phyloP scores from a whole-genome alignment of 768 basidiomycete genomes.

The Mycena alexandri region DNA sequence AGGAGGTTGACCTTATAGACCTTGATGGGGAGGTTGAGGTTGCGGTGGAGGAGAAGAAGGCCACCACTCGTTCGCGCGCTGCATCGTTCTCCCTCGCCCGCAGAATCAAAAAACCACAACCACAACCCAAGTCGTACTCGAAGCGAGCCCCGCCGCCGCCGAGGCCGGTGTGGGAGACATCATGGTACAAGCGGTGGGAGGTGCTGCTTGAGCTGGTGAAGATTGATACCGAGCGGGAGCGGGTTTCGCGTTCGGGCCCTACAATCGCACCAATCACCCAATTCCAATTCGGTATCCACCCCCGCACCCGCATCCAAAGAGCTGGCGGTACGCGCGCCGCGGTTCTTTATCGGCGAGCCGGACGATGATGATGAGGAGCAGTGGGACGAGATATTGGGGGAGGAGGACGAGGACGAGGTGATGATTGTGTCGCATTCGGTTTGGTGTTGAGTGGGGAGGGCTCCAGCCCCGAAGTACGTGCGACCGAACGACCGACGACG shows the following conservation, averaged over 20 bases:
- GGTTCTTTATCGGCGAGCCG: conserved; percentile 36
- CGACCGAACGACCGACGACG: too few relatives aligned
- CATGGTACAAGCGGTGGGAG: conserved; percentile 70
- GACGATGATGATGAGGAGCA: conserved; percentile 31
- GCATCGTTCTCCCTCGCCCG: not conserved
- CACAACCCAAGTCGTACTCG: too few relatives aligned
- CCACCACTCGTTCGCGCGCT: not conserved
- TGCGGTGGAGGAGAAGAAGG: not conserved
- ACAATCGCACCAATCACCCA: too few relatives aligned
- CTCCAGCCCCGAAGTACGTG: too few relatives aligned
- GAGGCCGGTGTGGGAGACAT: conserved; percentile 55
- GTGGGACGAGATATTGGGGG: conserved; percentile 27
- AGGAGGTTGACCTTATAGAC: conserved; percentile 27
- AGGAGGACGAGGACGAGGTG: conserved; percentile 15
- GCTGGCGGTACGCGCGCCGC: conserved; percentile 21
- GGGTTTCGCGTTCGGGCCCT: too few relatives aligned
- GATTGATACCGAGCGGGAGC: conserved; percentile 42
- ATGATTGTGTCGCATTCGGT: conserved; percentile 16
- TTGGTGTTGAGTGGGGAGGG: too few relatives aligned
- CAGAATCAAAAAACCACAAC: too few relatives aligned
- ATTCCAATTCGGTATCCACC: too few relatives aligned
- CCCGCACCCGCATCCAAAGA: not conserved
- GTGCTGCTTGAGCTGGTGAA: conserved; percentile 60
- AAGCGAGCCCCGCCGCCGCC: conserved; percentile 9
- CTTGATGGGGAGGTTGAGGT: conserved; percentile 9